Evolutionary conservation across 2,329 filamentous ascomycete genomes (phyloP).

Genomic region (Fusarium brachygibbosum): DNA sequence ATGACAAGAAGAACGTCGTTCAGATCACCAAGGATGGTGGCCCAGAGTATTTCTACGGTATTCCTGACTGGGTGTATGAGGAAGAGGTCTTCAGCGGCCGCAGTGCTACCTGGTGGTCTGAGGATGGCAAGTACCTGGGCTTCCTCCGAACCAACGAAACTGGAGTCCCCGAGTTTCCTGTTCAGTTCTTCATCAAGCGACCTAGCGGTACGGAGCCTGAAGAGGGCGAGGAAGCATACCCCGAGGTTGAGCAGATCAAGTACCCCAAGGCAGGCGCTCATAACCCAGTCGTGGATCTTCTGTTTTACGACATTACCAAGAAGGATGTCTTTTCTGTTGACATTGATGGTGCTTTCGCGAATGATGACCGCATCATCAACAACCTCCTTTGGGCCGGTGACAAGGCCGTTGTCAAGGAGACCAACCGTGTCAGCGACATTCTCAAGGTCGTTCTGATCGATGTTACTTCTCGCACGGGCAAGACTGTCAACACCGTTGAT

Average conservation of each 20-base stretch:
- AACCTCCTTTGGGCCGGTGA: conserved; percentile 91
- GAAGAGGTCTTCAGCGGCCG: conserved; percentile 75
- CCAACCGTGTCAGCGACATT: conserved; percentile 93
- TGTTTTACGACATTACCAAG: conserved; percentile 87
- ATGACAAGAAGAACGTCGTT: conserved; percentile 67
- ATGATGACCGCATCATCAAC: conserved; percentile 89
- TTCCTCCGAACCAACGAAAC: conserved; percentile 96
- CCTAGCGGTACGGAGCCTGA: conserved; percentile 80
- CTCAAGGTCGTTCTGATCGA: conserved; percentile 90
- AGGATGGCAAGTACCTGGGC: conserved; percentile 88
- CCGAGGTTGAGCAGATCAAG: conserved; percentile 91
- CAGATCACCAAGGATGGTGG: conserved; percentile 91
- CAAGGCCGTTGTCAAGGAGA: conserved; percentile 89
- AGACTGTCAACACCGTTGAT: conserved; percentile 83
- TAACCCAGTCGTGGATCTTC: conserved; percentile 88
- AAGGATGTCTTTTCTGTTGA: conserved; percentile 84
- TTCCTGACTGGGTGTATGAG: conserved; percentile 98
- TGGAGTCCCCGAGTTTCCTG: conserved; percentile 87
- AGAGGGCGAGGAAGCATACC: conserved; percentile 85
- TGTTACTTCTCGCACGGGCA: conserved; percentile 77
- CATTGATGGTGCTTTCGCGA: conserved; percentile 80
- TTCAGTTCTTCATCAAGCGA: conserved; percentile 92
- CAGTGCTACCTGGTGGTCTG: conserved; percentile 94
- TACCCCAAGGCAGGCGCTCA: conserved; percentile 96
- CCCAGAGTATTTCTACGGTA: conserved; percentile 90